phyloP scores from a whole-genome alignment of 2,329 filamentous ascomycete genomes.

The Fusarium sp. region DNA sequence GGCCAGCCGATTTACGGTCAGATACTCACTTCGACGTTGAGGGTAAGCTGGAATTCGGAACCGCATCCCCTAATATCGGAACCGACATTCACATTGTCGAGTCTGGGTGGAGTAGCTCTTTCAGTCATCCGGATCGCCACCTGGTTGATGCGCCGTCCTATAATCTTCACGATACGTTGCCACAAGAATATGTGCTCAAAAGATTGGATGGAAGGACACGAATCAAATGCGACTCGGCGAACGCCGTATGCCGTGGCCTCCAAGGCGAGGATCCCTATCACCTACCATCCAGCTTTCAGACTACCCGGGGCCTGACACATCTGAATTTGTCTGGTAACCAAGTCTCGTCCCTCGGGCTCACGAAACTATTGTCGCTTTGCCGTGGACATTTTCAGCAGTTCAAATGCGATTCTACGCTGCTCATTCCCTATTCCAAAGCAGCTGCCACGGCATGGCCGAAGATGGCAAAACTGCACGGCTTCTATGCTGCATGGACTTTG shows the following conservation, averaged over 20 bases:
- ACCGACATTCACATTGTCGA: conserved; percentile 61
- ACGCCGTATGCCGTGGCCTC: conserved; percentile 44
- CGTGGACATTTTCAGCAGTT: conserved; percentile 65
- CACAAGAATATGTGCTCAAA: conserved; percentile 43
- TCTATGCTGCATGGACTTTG: conserved; percentile 61
- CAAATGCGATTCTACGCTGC: conserved; percentile 60
- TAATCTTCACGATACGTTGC: conserved; percentile 31
- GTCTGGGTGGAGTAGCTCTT: conserved; percentile 59
- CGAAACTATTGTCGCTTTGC: conserved; percentile 57
- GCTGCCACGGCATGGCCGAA: conserved; percentile 45
- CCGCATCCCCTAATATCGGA: conserved; percentile 54
- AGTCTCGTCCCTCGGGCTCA: conserved; percentile 59
- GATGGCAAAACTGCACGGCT: conserved; percentile 55
- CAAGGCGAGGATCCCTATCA: conserved; percentile 43
- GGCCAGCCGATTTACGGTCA: conserved; percentile 50
- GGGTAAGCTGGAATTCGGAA: conserved; percentile 55
- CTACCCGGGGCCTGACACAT: conserved; percentile 61
- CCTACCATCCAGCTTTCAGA: conserved; percentile 37
- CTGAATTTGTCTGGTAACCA: conserved; percentile 64
- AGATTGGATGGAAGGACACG: conserved; percentile 51
- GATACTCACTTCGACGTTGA: conserved; percentile 59
- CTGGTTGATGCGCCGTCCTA: conserved; percentile 61
- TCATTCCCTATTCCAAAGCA: conserved; percentile 44
- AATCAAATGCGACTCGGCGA: conserved; percentile 47
- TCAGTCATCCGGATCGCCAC: conserved; percentile 61